Evolutionary conservation across 208 protist genomes (phyloP), one percentile per base, ranked within the genome.

Genomic region (Ichthyophonus hoferi): DNA sequence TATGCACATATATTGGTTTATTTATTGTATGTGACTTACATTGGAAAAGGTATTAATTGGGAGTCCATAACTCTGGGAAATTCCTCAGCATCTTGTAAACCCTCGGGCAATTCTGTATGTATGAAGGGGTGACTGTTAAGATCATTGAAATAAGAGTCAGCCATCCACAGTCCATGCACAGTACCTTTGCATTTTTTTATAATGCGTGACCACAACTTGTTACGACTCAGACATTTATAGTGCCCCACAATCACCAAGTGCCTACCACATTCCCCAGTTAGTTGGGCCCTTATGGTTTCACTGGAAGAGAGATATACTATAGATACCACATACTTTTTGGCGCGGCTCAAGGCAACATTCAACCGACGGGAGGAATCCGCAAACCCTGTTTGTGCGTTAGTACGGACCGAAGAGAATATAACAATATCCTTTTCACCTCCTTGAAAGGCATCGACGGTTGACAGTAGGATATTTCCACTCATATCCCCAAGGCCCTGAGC

Each of bases 381-480:
- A 81, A 96, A 96, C 33, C 93, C 93, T 17, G 79, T 39, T 38
- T 79, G 33, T 1, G 79, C 35, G 58, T 40, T 42, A 1, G 94
- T 94, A 41, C 92, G 90, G 1, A 91, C 90, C 58, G 89, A 94
- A 33, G 86, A 89, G 1, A 96, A 37, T 24, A 96, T 87, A 24
- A 95, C 92, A 1, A 95, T 86, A 24, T 95, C 91, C 83, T 93
- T 93, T 88, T 95, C 94, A 0, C 93, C 93, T 0, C 94, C 94
- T 86, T 95, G 83, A 41, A 95, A 95, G 1, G 94, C 93, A 90
- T 95, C 94, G 1, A 95, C 94, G 14, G 94, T 95, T 33, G 92
- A 93, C 40, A 95, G 91, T 42, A 90, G 40, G 1, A 58, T 86
- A 17, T n/a, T n/a, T 38, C 87, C n/a, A 3, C 14, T 35, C 31